Evolutionary conservation across 1,139 yeast species (phyloP).

Genomic region (Schwanniomyces etchellsii): DNA sequence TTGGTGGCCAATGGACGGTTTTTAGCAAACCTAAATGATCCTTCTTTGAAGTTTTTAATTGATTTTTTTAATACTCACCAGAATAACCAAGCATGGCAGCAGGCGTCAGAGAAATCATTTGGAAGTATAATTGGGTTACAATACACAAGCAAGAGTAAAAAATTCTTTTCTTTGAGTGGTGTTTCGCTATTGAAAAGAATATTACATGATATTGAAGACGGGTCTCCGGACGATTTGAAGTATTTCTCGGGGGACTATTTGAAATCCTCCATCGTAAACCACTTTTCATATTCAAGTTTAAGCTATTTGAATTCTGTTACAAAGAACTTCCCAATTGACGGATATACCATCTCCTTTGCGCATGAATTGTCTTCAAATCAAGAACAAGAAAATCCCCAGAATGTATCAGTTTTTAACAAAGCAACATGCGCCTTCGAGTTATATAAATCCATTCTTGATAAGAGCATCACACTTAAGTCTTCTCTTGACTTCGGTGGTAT

Average conservation of each 20-base stretch:
- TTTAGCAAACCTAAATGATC: constrained; percentile 33
- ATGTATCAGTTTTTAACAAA: constrained; percentile 22
- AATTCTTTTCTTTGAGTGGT: constrained; percentile 29
- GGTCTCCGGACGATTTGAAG: constrained; percentile 29
- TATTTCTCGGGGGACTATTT: constrained; percentile 28
- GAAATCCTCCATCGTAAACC: constrained; percentile 30
- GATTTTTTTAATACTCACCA: constrained; percentile 31
- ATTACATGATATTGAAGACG: constrained; percentile 37
- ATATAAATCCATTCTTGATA: constrained; percentile 32
- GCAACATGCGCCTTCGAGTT: constrained; percentile 21
- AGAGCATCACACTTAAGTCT: constrained; percentile 33
- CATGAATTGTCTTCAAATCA: constrained; percentile 31
- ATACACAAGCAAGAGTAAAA: constrained; percentile 14
- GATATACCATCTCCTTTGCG: constrained; percentile 16
- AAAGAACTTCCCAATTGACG: constrained; percentile 28
- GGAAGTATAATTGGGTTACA: constrained; percentile 44
- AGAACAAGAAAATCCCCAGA: constrained; percentile 19
- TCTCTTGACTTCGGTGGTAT: constrained; percentile 33
- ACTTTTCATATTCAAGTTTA: constrained; percentile 19
- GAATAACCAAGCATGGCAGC: constrained; percentile 38
- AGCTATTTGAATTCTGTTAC: constrained; percentile 18
- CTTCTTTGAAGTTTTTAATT: constrained; percentile 32
- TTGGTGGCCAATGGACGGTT: constrained; percentile 30
- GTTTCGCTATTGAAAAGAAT: constrained; percentile 37
- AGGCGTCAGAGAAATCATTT: constrained; percentile 23